Base-by-base conservation (phyloP, 768 basidiomycete genomes). In the Tephrocybe rancida region DNA sequence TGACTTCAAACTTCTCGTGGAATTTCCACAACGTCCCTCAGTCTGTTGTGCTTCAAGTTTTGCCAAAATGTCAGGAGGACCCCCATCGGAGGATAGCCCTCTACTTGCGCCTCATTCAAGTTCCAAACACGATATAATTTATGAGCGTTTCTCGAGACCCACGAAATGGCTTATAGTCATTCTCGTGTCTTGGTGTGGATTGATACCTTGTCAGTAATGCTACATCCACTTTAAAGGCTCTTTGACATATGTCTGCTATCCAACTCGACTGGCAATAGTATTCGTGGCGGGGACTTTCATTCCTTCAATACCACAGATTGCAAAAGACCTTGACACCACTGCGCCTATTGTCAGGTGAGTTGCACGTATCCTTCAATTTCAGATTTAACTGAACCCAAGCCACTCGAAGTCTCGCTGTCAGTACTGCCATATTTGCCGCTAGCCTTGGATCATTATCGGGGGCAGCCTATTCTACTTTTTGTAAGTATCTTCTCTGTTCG, bases 271-370 rank as follows among this genome's bases (percentile, higher is more conserved):
- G 14, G 59, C 10, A 7, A 19, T 5, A 92, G 90, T 87, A 32
- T 84, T 92, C 54, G 82, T 87, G 0, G 72, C 81, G 6, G 85
- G 82, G 0, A 82, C 82, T 0, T 90, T 92, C 64, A 76, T 90
- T 2, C 90, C 90, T 0, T 83, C 84, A 0, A 87, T 92, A 50
- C 88, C 89, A 0, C 79, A 87, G 45, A 84, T 94, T 41, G 83
- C 90, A 7, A 68, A 66, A 24, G 89, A 93, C 54, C 67, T 93
- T 9, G 44, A 79, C 22, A 74, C 86, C 0, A 80, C 87, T 0
- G 78, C 77, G 0, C 59, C 79, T 14, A 66, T 86, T 16, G 77
- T 91, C 46, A 87, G 84, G 84, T 83, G 49, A 14, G 67, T 25
- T 35, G 55, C 27, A 5, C 18, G 19, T 43, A 25, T 13, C 19